Evolutionary conservation across 2,329 filamentous ascomycete species (phyloP).

Genomic region (Parafenestella ontariensis): DNA sequence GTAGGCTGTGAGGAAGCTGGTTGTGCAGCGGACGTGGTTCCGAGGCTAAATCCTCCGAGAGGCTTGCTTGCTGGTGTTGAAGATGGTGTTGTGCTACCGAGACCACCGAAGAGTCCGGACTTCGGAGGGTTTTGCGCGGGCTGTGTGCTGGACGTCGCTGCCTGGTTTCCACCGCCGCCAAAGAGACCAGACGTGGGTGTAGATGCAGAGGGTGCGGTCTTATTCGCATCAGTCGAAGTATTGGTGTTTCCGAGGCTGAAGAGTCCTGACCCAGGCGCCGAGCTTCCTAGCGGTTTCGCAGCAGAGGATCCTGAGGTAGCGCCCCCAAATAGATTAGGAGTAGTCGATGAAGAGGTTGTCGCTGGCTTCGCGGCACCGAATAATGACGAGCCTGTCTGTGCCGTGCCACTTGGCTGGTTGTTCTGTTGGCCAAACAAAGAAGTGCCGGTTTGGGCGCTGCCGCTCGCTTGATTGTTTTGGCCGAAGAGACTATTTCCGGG

Average conservation of each 20-base stretch:
- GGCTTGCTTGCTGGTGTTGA: constrained; percentile 41
- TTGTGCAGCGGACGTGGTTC: constrained; percentile 33
- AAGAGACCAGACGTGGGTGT: constrained; percentile 30
- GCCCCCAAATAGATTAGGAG: constrained; percentile 39
- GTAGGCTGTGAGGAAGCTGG: constrained; percentile 33
- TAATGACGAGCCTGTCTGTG: constrained; percentile 15
- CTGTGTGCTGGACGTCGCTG: constrained; percentile 40
- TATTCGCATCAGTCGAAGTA: constrained; percentile 41
- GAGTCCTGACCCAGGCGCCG: constrained; percentile 23
- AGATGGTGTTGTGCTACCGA: constrained; percentile 39
- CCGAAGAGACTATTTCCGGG: constrained; percentile 41
- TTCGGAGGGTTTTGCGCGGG: constrained; percentile 42
- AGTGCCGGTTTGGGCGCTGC: constrained; percentile 16
- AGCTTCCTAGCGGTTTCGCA: constrained; percentile 30
- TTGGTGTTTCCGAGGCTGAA: constrained; percentile 35
- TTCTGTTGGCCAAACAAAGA: constrained; percentile 28
- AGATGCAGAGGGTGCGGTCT: constrained; percentile 35
- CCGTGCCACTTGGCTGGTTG: constrained; percentile 11
- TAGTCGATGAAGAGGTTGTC: constrained; percentile 32
- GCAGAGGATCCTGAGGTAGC: constrained; percentile 26
- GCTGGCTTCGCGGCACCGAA: constrained; percentile 36
- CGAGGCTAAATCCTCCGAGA: constrained; percentile 31
- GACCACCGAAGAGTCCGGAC: constrained; percentile 34
- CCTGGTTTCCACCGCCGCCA: constrained; percentile 28
- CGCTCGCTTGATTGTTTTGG: constrained; percentile 25